Percentiles rank a stretch among this genome's conserved stretches.
Conservation (phyloP, 2,329 filamentous ascomycete genomes). For the Chrysosphaeria jannelii region DNA sequence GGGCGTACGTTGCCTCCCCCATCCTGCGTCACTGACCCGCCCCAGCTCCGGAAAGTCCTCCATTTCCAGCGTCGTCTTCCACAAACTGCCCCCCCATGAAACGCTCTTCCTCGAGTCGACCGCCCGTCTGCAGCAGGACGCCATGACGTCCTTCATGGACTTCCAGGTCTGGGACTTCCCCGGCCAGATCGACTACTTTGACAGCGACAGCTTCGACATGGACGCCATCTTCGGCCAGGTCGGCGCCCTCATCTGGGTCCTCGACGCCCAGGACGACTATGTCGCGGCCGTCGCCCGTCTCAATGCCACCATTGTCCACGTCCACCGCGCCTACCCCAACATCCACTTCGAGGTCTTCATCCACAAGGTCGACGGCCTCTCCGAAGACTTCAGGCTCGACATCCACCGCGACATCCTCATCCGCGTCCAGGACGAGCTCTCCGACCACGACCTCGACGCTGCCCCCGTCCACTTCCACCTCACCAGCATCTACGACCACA, state of each 20-base stretch:
- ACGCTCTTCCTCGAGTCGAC: constrained; percentile 91
- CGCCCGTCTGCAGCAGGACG: constrained; percentile 76
- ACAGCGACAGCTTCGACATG: constrained; percentile 68
- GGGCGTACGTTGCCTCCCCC: constrained; percentile 29
- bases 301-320: constrained; percentile 64
- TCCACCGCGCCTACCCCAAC: constrained; percentile 66
- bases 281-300: constrained; percentile 67
- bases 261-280: constrained; percentile 95
- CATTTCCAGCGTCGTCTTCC: constrained; percentile 96
- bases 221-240: constrained; percentile 85
- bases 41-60: constrained; percentile 86
- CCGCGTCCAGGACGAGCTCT: constrained; percentile 83
- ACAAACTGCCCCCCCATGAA: constrained; percentile 87
- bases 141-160: constrained; percentile 98
- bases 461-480: constrained; percentile 84
- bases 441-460: constrained; percentile 77
- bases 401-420: constrained; percentile 93
- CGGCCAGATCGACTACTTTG: constrained; percentile 67
- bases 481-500: constrained; percentile 95
- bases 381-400: constrained; percentile 85
- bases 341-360: constrained; percentile 98
- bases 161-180: constrained; percentile 97
- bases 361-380: constrained; percentile 94
- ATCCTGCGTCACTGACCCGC: constrained; percentile 1
- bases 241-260: constrained; percentile 90